phyloP scores from a whole-genome alignment of 129 eudicot genomes.

The Centaurea solstitialis region DNA sequence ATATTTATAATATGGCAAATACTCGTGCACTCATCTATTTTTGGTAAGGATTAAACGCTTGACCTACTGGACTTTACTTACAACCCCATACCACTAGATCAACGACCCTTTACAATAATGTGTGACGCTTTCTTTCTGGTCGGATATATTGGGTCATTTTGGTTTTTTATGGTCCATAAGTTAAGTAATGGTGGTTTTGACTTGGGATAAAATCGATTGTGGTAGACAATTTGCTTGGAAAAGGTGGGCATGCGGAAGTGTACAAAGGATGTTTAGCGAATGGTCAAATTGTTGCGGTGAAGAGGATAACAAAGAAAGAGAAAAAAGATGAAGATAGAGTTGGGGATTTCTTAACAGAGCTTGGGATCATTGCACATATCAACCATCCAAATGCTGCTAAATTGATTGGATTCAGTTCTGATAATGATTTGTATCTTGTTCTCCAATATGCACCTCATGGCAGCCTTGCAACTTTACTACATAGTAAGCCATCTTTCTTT shows the following conservation, averaged over 20 bases:
- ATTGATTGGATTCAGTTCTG: constrained; percentile 66
- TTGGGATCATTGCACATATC: constrained; percentile 89
- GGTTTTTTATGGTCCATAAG: neutral
- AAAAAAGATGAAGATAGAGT: constrained; percentile 58
- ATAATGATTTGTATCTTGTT: constrained; percentile 59
- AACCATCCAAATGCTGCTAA: constrained; percentile 77
- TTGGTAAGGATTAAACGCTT: neutral
- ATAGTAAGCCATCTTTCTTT: constrained; percentile 32
- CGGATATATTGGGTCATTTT: neutral
- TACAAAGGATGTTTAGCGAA: constrained; percentile 69
- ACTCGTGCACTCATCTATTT: neutral
- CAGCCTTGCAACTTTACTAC: constrained; percentile 64
- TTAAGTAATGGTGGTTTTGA: neutral
- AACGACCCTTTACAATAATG: neutral
- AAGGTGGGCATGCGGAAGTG: constrained; percentile 91
- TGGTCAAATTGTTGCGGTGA: constrained; percentile 70
- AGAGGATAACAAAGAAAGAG: constrained; percentile 52
- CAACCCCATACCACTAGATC: neutral
- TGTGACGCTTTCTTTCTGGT: neutral
- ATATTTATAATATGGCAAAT: too few relatives aligned
- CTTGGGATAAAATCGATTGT: neutral
- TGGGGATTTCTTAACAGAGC: constrained; percentile 78
- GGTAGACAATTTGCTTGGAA: constrained; percentile 63
- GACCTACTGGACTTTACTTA: neutral
- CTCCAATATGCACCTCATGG: constrained; percentile 67